phyloP scores from a whole-genome alignment of 2,329 filamentous ascomycete genomes.

The Nemania diffusa region DNA sequence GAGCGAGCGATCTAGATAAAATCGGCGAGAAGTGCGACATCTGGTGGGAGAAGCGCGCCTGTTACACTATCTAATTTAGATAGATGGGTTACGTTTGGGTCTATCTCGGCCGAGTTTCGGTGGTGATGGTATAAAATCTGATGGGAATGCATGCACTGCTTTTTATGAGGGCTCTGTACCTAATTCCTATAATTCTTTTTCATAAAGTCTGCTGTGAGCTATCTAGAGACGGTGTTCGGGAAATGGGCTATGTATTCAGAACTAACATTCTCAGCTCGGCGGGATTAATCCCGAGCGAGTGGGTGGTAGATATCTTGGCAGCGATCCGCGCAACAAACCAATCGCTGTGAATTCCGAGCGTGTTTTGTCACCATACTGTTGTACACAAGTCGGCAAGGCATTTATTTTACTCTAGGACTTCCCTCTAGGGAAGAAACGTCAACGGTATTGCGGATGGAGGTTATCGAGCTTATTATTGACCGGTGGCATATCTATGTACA shows the following conservation, averaged over 20 bases:
- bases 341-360: neutral
- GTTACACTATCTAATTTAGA: neutral
- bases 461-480: neutral
- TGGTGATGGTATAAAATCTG: neutral
- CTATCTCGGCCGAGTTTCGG: too few species aligned
- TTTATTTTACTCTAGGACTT: too few species aligned
- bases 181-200: too few species aligned
- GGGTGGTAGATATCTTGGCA: conserved; percentile 24
- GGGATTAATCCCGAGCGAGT: conserved; percentile 29
- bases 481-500: conserved; percentile 6
- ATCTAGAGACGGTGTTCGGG: too few species aligned
- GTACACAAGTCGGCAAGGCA: neutral
- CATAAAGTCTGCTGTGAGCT: too few species aligned
- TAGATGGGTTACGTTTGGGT: neutral
- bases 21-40: conserved; percentile 36
- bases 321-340: neutral
- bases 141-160: neutral
- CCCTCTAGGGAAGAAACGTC: neutral
- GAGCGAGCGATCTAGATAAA: conserved; percentile 21
- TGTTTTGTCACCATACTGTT: neutral
- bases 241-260: neutral
- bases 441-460: too few species aligned
- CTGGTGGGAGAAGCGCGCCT: neutral
- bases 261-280: conserved; percentile 18
- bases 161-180: too few species aligned